These are phyloP conservation scores for Fusarium duplospermum DNA, from an alignment of 2,329 filamentous ascomycete genomes.

Conservation along the genomic window DNA sequence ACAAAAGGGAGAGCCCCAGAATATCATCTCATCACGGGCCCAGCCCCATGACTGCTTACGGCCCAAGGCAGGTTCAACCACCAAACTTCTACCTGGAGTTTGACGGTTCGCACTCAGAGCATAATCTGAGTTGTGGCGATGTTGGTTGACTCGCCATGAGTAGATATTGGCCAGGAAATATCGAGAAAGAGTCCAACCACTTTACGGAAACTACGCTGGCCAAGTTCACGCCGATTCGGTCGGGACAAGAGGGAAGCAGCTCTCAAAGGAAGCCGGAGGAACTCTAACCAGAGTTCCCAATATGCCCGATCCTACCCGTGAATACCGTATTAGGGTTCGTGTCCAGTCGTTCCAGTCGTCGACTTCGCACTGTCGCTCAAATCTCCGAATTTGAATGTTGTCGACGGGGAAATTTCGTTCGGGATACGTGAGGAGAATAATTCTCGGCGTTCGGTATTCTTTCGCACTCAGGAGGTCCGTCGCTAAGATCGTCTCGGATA, in stretches of 20 bases:
- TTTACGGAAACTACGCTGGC: neutral
- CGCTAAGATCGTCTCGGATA: neutral
- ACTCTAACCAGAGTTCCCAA: neutral
- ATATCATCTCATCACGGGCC: neutral
- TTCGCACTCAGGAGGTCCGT: neutral
- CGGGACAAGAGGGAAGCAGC: neutral
- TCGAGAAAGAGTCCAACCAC: neutral
- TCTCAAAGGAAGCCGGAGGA: neutral
- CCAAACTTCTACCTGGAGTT: neutral
- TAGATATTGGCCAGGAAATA: neutral
- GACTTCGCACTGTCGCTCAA: neutral
- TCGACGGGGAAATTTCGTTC: neutral
- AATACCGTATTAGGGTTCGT: neutral
- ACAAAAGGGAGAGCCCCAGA: neutral
- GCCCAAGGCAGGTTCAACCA: neutral
- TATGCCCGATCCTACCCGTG: neutral
- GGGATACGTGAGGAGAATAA: neutral
- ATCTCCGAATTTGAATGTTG: neutral
- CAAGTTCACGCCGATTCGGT: neutral
- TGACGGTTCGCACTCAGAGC: neutral
- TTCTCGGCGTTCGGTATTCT: neutral
- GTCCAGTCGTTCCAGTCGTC: neutral
- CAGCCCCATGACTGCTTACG: neutral
- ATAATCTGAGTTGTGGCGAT: neutral
- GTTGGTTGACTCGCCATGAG: neutral